Evolutionary conservation across 345 rosid genomes (phyloP), one percentile per base, ranked within the genome.

Genomic region (Citrus australasica): DNA sequence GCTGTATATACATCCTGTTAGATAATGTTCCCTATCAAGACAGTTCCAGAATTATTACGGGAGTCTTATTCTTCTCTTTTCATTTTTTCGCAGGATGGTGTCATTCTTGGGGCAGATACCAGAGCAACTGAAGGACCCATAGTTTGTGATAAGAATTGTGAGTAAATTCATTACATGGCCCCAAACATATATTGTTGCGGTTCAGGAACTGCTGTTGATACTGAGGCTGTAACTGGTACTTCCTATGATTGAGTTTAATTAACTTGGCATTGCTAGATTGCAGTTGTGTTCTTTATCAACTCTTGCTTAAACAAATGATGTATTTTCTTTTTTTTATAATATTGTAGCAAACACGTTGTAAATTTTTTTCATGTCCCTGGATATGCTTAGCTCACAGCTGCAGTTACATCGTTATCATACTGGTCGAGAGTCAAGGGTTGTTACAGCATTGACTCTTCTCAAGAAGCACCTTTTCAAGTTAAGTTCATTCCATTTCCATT

Each of bases 151-250:
- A 95, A 96, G 86, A 96, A 96, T 76, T 96, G 97, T 71, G 99
- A 96, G 88, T 94, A 96, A 82, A 96, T 94, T 81, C 99, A 94
- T 80, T 94, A 92, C 62, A 96, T 94, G 98, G 98, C 99, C 27
- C 99, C 99, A 55, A 92, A 92, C 83, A 92, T 94, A 66, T 94
- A 93, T 65, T 94, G 98, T 78, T 96, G 98, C 84, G 98, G 97
- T 84, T 98, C 97, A 6, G 99, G 99, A 85, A 93, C 95, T 63
- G 98, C 98, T 76, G 99, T 98, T 58, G 98, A 96, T 79, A 92
- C 99, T 1, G 99, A 94, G 89, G 98, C 98, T 61, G 99, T 96
- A 59, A 96, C 98, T 67, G 98, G 98, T 96, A 82, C 46, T 71
- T 56, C 24, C 75, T 78, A 24, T 32, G 64, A 70, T 71, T 79